Evolutionary conservation across 2,329 filamentous ascomycete species (phyloP), one percentile per base, ranked within the genome.

Genomic region (Thielaviopsis populi): DNA sequence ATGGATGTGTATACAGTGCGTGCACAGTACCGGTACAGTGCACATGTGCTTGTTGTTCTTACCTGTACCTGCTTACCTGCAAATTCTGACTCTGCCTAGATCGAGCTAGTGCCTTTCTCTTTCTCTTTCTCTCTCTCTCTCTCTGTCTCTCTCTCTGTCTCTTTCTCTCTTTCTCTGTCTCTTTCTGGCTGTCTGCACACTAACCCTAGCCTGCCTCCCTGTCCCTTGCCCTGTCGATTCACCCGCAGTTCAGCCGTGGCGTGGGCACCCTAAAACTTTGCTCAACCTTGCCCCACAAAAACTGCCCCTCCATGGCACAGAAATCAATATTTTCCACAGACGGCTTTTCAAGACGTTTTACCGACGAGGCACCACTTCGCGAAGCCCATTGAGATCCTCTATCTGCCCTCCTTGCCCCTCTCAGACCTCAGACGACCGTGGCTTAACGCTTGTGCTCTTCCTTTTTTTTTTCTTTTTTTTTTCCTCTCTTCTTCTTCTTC

Each of bases 301-400:
- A 54, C 37, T 66, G 61, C 64, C 64, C 64, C 64, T 66, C 64
- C 64, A 66, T 50, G 54, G 61, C 64, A 66, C 64, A 66, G 58
- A 66, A 66, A 41, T 63, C 56, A 65, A 66, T 66, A 63, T 66
- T 66, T 63, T 63, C 61, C 56, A 61, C 60, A 48, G 42, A 46
- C 54, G 53, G 30, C 30, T 33, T 33, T 33, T 33, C 30, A 33
- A 42, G 59, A 50, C 59, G 40, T 41, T 60, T 19, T 30, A 22
- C 40, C 43, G 46, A 56, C 61, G 27, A 22, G 46, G 56, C 30
- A 56, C 33, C 61, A 53, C 43, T 58, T 58, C 46, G 56, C 43
- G 61, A 54, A 66, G 61, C 56, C 43, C 48, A 46, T 62, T 62
- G 41, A 63, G 41, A 64, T 43, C 48, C 59, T 66, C 41, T 62